Evolutionary conservation across 805 yeast genomes (phyloP).

Genomic region (Debaryomyces hansenii): DNA sequence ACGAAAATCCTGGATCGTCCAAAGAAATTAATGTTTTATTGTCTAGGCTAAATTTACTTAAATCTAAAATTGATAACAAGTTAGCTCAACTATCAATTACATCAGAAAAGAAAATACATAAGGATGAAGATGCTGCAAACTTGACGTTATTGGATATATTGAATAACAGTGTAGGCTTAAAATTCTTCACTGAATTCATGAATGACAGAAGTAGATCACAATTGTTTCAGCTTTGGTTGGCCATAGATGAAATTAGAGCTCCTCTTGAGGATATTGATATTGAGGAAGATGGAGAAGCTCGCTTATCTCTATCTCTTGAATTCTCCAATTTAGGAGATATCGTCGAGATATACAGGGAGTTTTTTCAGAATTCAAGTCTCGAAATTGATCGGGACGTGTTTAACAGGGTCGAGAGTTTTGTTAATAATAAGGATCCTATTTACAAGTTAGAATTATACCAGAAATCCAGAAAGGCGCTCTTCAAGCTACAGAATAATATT

Average conservation of each 20-base stretch:
- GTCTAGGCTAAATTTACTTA: slow-evolving; percentile 12
- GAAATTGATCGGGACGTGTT: slow-evolving; percentile 5
- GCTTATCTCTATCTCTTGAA: slow-evolving; percentile 38
- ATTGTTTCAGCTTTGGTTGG: slow-evolving; percentile 62
- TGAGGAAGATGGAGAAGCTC: slow-evolving; percentile 27
- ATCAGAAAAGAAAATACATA: background rate
- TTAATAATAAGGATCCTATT: slow-evolving; percentile 9
- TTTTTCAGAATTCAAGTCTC: slow-evolving; percentile 27
- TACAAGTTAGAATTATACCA: slow-evolving; percentile 33
- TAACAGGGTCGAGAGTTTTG: slow-evolving; percentile 30
- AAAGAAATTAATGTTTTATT: background rate
- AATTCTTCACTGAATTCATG: slow-evolving; percentile 23
- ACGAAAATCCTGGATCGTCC: background rate
- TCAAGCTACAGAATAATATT: slow-evolving; percentile 56
- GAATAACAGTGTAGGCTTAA: slow-evolving; percentile 45
- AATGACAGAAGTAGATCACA: slow-evolving; percentile 9
- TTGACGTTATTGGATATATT: slow-evolving; percentile 45
- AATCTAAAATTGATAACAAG: slow-evolving; percentile 7
- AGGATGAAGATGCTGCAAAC: slow-evolving; percentile 4
- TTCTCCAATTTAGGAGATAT: slow-evolving; percentile 55
- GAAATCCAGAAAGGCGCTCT: slow-evolving; percentile 58
- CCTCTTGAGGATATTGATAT: slow-evolving; percentile 59
- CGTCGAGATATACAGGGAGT: slow-evolving; percentile 44
- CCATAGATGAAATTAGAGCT: slow-evolving; percentile 66
- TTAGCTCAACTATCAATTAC: background rate